A percentile compares a stretch with the other conserved stretches of the same genome.
Conservation (phyloP, 495 filamentous ascomycete species). For the Hypomontagnella monticulosa region DNA sequence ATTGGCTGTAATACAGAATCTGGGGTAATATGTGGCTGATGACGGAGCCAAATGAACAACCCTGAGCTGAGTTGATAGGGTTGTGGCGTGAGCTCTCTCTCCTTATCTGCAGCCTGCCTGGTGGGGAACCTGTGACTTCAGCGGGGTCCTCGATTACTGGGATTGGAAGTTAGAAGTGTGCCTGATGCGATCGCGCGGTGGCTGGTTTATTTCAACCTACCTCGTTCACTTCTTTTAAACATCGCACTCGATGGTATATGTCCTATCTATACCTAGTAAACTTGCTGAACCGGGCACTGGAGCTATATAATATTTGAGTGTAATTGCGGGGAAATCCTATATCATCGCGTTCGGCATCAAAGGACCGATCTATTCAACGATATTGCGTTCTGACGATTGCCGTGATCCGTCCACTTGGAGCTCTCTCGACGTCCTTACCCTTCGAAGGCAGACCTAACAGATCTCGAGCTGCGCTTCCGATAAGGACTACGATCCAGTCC, state of each 20-base stretch:
- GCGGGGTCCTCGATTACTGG: constrained; percentile 29
- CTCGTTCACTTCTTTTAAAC: constrained; percentile 1
- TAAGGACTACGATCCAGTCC: neutral
- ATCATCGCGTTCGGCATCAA: neutral
- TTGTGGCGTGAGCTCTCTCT: constrained; percentile 43
- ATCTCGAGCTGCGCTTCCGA: neutral
- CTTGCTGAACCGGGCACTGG: neutral
- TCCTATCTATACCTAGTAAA: neutral
- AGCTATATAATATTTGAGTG: too few relatives aligned
- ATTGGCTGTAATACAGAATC: constrained; percentile 32
- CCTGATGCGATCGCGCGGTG: constrained; percentile 14
- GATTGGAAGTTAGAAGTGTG: constrained; percentile 6
- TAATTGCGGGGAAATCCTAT: too few relatives aligned
- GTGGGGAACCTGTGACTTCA: constrained; percentile 28
- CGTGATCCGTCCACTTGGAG: neutral
- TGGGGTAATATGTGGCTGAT: constrained; percentile 41
- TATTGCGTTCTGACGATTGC: neutral
- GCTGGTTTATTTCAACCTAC: neutral
- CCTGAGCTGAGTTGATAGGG: neutral
- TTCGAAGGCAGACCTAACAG: neutral
- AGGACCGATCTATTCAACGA: neutral
- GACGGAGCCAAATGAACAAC: neutral
- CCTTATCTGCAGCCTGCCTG: neutral
- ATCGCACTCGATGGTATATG: neutral
- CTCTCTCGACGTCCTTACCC: constrained; percentile 4